Percentiles rank a stretch among this genome's conserved stretches.
Conservation (phyloP, 805 yeast species). For the Candida stauntonica region DNA sequence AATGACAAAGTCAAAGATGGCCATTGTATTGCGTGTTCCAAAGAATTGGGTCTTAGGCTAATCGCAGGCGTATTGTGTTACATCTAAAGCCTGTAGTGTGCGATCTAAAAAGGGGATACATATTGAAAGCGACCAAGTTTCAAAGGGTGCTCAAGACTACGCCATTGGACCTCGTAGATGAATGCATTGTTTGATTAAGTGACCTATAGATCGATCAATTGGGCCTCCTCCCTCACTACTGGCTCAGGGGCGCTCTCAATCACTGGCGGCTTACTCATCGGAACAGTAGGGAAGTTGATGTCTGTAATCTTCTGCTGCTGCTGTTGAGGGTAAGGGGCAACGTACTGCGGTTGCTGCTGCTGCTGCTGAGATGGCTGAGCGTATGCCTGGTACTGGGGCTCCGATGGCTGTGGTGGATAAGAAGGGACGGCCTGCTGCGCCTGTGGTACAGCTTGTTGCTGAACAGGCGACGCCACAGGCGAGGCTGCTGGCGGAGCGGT, state of each 20-base stretch:
- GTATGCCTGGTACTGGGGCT: no score
- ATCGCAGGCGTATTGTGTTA: no score
- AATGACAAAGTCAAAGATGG: no score
- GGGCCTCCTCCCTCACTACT: slow-evolving; percentile 21
- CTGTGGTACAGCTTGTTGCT: slow-evolving; percentile 2
- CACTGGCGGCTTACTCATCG: slow-evolving; percentile 27
- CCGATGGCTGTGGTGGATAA: slow-evolving; percentile 13
- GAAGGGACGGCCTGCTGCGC: slow-evolving; percentile 11
- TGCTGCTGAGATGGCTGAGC: neutral
- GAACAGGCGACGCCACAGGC: slow-evolving; percentile 4
- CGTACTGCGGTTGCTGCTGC: no score
- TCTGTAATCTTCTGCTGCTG: slow-evolving; percentile 28
- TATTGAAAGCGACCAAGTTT: no score
- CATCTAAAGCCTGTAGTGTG: no score
- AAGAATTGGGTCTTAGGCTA: no score
- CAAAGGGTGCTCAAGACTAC: no score
- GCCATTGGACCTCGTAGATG: no score
- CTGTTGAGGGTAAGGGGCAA: slow-evolving; percentile 2
- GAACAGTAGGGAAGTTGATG: slow-evolving; percentile 39
- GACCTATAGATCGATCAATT: slow-evolving; percentile 32
- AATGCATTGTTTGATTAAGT: neutral
- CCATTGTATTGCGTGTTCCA: no score
- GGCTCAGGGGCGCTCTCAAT: slow-evolving; percentile 4
- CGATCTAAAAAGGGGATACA: no score
- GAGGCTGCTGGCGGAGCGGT: slow-evolving; percentile 18